phyloP scores from a whole-genome alignment of 2,329 filamentous ascomycete genomes.

The Capronia epimyces region DNA sequence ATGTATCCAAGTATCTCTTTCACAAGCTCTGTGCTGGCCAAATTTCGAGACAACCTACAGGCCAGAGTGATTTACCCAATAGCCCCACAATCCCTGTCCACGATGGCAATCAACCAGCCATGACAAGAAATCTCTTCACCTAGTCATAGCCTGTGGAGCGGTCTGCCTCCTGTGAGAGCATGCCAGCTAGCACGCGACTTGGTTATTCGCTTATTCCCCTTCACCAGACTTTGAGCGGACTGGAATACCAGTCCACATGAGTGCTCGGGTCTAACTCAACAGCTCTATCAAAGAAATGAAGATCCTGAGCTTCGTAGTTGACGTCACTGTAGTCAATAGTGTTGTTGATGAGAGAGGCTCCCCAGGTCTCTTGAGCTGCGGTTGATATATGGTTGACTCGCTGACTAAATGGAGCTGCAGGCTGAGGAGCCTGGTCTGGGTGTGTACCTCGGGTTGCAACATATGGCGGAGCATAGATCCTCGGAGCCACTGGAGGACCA shows the following conservation, averaged over 20 bases:
- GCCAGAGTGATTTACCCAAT: too few relatives aligned
- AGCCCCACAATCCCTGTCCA: too few relatives aligned
- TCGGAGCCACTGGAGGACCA: conserved; percentile 4
- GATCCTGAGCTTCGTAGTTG: background rate
- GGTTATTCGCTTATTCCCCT: background rate
- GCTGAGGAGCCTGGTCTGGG: background rate
- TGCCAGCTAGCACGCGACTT: background rate
- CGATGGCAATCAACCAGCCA: too few relatives aligned
- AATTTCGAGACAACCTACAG: too few relatives aligned
- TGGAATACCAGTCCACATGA: background rate
- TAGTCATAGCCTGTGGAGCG: background rate
- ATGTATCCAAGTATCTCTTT: too few relatives aligned
- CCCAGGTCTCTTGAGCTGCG: background rate
- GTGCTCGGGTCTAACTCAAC: background rate
- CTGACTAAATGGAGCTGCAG: background rate
- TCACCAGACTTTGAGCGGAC: conserved; percentile 4
- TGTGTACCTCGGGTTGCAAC: background rate
- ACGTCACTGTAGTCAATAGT: too few relatives aligned
- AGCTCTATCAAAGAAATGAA: background rate
- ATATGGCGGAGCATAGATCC: background rate
- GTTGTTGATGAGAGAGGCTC: background rate
- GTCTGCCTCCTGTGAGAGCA: background rate
- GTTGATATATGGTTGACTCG: background rate
- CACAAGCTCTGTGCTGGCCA: too few relatives aligned
- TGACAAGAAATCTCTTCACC: background rate